phyloP scores from a whole-genome alignment of 345 rosid species.

The Fremontodendron californicum region DNA sequence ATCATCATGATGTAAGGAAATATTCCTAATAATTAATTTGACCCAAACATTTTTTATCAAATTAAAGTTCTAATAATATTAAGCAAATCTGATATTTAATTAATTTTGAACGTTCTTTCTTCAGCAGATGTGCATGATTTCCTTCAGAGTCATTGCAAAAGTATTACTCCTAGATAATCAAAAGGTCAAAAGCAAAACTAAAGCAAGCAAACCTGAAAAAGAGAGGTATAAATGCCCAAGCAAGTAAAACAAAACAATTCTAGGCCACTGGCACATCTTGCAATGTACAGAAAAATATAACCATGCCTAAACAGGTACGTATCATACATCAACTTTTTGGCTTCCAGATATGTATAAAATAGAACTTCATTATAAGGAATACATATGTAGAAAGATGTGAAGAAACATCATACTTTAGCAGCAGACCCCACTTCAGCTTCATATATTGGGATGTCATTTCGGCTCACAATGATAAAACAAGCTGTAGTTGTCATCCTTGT shows the following conservation, averaged over 20 bases:
- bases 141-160: neutral
- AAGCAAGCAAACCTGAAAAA: neutral
- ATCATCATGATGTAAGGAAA: neutral
- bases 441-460: conserved; percentile 88
- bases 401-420: conserved; percentile 48
- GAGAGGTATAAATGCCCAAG: neutral
- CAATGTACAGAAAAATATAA: neutral
- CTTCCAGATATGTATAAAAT: neutral
- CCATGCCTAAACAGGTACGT: neutral
- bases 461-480: conserved; percentile 78
- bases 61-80: too few relatives aligned
- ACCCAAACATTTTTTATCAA: neutral
- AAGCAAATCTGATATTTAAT: neutral
- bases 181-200: neutral
- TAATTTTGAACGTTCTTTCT: too few relatives aligned
- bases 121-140: neutral
- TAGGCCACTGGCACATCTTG: neutral
- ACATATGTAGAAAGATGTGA: neutral
- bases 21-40: neutral
- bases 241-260: neutral
- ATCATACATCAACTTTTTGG: neutral
- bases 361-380: neutral
- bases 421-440: conserved; percentile 97
- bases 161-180: neutral
- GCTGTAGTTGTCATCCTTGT: conserved; percentile 76